phyloP scores from a whole-genome alignment of 2,329 filamentous ascomycete species.

The Nothophaeocryptopus gaeumannii region DNA sequence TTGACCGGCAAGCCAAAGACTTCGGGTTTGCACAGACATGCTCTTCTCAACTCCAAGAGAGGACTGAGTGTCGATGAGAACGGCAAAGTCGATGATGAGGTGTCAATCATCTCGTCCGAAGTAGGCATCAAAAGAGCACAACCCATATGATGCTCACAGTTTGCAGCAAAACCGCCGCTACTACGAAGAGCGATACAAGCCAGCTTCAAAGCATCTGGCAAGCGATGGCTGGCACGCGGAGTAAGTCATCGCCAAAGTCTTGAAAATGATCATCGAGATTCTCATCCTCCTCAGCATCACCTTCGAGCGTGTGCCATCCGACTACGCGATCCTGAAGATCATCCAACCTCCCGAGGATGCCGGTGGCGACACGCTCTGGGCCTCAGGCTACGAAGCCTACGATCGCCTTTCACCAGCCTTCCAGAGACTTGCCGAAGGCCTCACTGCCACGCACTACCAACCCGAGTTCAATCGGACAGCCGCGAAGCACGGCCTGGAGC shows the following conservation, averaged over 20 bases:
- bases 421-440: conserved; percentile 56
- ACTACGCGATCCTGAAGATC: conserved; percentile 62
- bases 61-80: conserved; percentile 53
- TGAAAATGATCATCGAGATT: conserved; percentile 18
- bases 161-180: conserved; percentile 39
- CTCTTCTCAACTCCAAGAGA: conserved; percentile 12
- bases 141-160: too few relatives aligned
- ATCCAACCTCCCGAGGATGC: conserved; percentile 56
- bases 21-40: conserved; percentile 59
- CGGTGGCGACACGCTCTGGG: conserved; percentile 59
- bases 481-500: conserved; percentile 34
- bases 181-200: conserved; percentile 14
- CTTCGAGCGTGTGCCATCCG: conserved; percentile 62
- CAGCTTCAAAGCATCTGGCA: conserved; percentile 10
- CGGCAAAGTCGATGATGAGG: conserved; percentile 57
- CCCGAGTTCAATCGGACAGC: conserved; percentile 25
- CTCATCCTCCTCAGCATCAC: conserved; percentile 63
- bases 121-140: too few relatives aligned
- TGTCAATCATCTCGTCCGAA: conserved; percentile 64
- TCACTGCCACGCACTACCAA: conserved; percentile 55
- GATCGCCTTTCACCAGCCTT: conserved; percentile 59
- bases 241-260: conserved; percentile 39
- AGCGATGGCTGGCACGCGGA: conserved; percentile 24
- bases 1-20: conserved; percentile 57
- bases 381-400: conserved; percentile 65